phyloP scores from a whole-genome alignment of 371 early-diverging fungal genomes.

The Paraphysoderma sedebokerense region DNA sequence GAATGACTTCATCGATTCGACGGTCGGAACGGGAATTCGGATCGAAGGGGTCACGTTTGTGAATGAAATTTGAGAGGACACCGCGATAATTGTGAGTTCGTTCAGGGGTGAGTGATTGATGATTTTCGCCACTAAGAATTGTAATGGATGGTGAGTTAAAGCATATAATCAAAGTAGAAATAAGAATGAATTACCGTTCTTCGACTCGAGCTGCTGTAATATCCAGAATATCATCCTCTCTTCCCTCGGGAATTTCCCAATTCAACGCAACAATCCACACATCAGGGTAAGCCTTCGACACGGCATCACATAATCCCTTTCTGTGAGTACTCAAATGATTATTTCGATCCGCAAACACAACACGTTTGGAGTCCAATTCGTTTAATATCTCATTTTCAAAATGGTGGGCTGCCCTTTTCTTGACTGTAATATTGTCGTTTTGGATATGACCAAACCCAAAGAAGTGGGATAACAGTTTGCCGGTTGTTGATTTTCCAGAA shows the following conservation, averaged over 20 bases:
- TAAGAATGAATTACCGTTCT: too few relatives aligned
- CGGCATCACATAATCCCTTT: conserved; percentile 17
- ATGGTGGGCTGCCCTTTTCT: conserved; percentile 23
- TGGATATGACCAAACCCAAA: conserved; percentile 47
- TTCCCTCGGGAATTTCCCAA: conserved; percentile 39
- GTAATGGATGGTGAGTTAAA: conserved; percentile 23
- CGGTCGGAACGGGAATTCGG: conserved; percentile 17
- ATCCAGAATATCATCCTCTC: too few relatives aligned
- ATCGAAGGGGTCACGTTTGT: conserved; percentile 29
- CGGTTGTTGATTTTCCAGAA: conserved; percentile 22
- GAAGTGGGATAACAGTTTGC: conserved; percentile 9
- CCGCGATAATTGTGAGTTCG: conserved; percentile 24
- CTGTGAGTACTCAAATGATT: conserved; percentile 45
- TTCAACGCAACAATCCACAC: conserved; percentile 44
- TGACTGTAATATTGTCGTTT: conserved; percentile 42
- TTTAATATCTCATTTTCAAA: conserved; percentile 31
- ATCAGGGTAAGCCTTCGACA: conserved; percentile 27
- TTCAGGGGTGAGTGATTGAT: conserved; percentile 49
- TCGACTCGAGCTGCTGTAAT: too few relatives aligned
- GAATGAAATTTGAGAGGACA: conserved; percentile 31
- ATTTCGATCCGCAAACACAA: conserved; percentile 50
- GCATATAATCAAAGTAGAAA: conserved; percentile 13
- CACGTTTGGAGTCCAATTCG: conserved; percentile 19
- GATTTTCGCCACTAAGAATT: conserved; percentile 46
- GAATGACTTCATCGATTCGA: conserved; percentile 28